Evolutionary conservation across 805 yeast species (phyloP).

Genomic region (Komagataella populi): DNA sequence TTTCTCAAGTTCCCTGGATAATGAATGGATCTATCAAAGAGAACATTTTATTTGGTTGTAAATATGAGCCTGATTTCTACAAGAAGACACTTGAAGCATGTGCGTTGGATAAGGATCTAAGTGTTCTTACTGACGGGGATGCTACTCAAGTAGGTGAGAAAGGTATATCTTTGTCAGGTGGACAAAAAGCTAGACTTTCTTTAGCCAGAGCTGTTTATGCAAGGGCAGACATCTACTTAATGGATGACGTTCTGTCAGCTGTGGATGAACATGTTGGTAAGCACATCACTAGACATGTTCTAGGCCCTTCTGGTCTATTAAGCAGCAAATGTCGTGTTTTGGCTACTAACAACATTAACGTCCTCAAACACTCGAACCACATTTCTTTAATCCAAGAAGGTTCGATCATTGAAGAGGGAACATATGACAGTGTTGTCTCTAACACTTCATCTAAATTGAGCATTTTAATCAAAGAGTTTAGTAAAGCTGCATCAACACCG

Average conservation of each 20-base stretch:
- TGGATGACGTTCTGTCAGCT: slow-evolving; percentile 89
- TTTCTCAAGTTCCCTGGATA: slow-evolving; percentile 90
- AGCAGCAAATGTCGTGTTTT: slow-evolving; percentile 61
- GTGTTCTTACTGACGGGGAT: slow-evolving; percentile 73
- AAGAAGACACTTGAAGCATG: slow-evolving; percentile 74
- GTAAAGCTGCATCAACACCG: slow-evolving; percentile 19
- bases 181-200: slow-evolving; percentile 88
- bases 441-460: slow-evolving; percentile 33
- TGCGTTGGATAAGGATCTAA: slow-evolving; percentile 67
- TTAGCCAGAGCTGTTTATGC: slow-evolving; percentile 91
- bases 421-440: slow-evolving; percentile 36
- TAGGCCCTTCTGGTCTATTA: slow-evolving; percentile 71
- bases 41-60: slow-evolving; percentile 78
- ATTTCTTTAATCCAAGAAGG: slow-evolving; percentile 63
- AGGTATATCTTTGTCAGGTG: slow-evolving; percentile 90
- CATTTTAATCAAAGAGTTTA: slow-evolving; percentile 48
- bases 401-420: slow-evolving; percentile 51
- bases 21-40: slow-evolving; percentile 86
- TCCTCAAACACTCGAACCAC: slow-evolving; percentile 59
- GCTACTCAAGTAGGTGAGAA: slow-evolving; percentile 88
- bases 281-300: slow-evolving; percentile 69
- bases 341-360: slow-evolving; percentile 81
- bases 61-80: slow-evolving; percentile 67
- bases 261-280: slow-evolving; percentile 93
- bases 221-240: slow-evolving; percentile 73